phyloP scores from a whole-genome alignment of 164 flowering plant genomes.

The Vitis vinifera region ASM3070453v1 NC_081811.1:7069001-7069500 shows the following conservation, averaged over 20 bases:
- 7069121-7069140: slow-evolving; percentile 79
- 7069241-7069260: neutral
- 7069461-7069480: no score
- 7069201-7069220: slow-evolving; percentile 89
- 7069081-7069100: slow-evolving; percentile 1
- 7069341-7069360: no score
- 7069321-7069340: no score
- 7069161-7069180: slow-evolving; percentile 88
- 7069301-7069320: no score
- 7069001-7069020: slow-evolving; percentile 80
- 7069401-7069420: no score
- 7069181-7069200: slow-evolving; percentile 97
- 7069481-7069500: no score
- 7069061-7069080: neutral
- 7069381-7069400: no score
- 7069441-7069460: no score
- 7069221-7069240: slow-evolving; percentile 33
- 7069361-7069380: no score
- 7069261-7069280: neutral
- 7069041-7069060: slow-evolving; percentile 81
- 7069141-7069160: slow-evolving; percentile 89
- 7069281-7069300: neutral
- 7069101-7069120: neutral
- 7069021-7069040: slow-evolving; percentile 80
- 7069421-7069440: no score